These are phyloP conservation scores for Gossypium sturtianum DNA, from an alignment of 345 rosid genomes.

Conservation along the genomic window DNA sequence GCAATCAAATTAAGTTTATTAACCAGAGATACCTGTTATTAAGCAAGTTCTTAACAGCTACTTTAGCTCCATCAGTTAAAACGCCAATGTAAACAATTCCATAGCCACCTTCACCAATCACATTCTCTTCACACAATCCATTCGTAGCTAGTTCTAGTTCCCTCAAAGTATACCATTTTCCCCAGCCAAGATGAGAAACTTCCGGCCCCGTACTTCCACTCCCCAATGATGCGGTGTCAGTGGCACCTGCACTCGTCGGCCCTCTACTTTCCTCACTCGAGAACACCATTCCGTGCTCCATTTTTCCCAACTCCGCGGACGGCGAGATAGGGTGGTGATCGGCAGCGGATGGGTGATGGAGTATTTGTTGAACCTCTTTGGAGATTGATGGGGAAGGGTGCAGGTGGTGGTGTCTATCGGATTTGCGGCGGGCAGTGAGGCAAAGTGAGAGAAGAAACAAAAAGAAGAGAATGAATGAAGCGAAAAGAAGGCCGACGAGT, in stretches of 20 bases:
- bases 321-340: conserved; percentile 34
- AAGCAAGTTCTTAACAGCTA: conserved; percentile 87
- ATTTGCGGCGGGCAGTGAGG: conserved; percentile 70
- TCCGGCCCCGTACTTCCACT: conserved; percentile 76
- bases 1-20: too few relatives aligned
- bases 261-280: conserved; percentile 87
- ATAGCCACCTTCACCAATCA: conserved; percentile 96
- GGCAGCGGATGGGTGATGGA: conserved; percentile 30
- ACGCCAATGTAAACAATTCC: conserved; percentile 88
- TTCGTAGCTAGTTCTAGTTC: conserved; percentile 86
- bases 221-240: conserved; percentile 59
- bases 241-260: conserved; percentile 38
- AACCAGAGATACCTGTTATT: conserved; percentile 58
- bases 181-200: conserved; percentile 98
- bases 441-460: conserved; percentile 87
- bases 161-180: conserved; percentile 86
- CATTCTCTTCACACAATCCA: conserved; percentile 83
- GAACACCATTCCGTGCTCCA: conserved; percentile 84
- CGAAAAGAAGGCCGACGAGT: conserved; percentile 74
- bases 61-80: conserved; percentile 66
- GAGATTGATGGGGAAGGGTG: conserved; percentile 58
- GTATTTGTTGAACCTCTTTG: conserved; percentile 82
- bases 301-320: conserved; percentile 59
- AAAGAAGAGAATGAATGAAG: conserved; percentile 70
- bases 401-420: conserved; percentile 20